phyloP scores from a whole-genome alignment of 2,329 filamentous ascomycete genomes.

The Ascosphaera pollenicola region DNA sequence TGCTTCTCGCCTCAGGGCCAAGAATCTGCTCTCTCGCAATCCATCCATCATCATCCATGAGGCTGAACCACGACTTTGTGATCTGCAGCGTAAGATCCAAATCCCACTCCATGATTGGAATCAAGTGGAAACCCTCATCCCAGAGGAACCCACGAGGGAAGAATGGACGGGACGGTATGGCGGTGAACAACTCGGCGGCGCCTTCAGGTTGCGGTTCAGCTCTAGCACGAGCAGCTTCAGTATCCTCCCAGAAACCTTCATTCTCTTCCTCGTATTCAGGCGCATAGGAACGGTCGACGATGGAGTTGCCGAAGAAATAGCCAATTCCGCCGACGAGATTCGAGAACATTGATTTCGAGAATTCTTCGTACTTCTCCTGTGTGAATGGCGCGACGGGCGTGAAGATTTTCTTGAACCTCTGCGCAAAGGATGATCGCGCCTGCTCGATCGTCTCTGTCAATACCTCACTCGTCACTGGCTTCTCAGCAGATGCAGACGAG shows the following conservation, averaged over 20 bases:
- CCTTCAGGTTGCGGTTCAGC: slow-evolving; percentile 51
- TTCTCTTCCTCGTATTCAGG: slow-evolving; percentile 85
- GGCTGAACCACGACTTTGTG: slow-evolving; percentile 81
- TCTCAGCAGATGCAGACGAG: slow-evolving; percentile 48
- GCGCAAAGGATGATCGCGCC: slow-evolving; percentile 44
- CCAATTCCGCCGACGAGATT: slow-evolving; percentile 88
- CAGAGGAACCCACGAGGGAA: slow-evolving; percentile 93
- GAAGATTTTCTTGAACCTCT: slow-evolving; percentile 53
- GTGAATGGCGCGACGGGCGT: slow-evolving; percentile 55
- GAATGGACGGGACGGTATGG: slow-evolving; percentile 79
- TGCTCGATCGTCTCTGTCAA: slow-evolving; percentile 47
- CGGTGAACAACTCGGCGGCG: slow-evolving; percentile 74
- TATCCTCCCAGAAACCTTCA: slow-evolving; percentile 87
- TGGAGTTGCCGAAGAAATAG: slow-evolving; percentile 74
- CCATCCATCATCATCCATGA: slow-evolving; percentile 96
- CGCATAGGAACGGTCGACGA: slow-evolving; percentile 83
- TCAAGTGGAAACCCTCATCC: slow-evolving; percentile 93
- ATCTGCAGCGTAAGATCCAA: slow-evolving; percentile 71
- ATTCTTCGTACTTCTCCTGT: slow-evolving; percentile 48
- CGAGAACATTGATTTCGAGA: slow-evolving; percentile 78
- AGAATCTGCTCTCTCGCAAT: slow-evolving; percentile 93
- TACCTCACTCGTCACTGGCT: slow-evolving; percentile 35
- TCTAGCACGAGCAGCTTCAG: slow-evolving; percentile 53
- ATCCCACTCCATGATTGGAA: slow-evolving; percentile 87
- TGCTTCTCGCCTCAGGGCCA: slow-evolving; percentile 75